Evolutionary conservation across 2,329 filamentous ascomycete species (phyloP), one percentile per base, ranked within the genome.

Genomic region (Exophiala xenobiotica): DNA sequence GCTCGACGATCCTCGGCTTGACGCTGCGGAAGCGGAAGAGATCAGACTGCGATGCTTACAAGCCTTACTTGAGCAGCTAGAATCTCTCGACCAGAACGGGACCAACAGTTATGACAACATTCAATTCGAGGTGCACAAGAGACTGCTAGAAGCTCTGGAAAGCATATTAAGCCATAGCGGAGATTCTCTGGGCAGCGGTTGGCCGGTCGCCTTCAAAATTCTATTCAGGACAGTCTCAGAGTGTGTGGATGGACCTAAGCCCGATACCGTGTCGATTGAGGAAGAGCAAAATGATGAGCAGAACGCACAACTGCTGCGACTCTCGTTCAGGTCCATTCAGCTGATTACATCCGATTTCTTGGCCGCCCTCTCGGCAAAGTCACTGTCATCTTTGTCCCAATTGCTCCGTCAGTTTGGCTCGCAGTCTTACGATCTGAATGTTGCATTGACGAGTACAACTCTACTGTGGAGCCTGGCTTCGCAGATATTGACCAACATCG

Each of bases 301-400:
- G 20, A 53, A 38, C 11, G 55, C 52, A 12, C 55, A 85, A 58
- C 79, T 97, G 18, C 87, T 96, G 45, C 82, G 90, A 55, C 86
- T 89, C 12, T 88, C 92, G 0, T 99, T 99, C 67, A 87, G 83
- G 58, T 95, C 91, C 2, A 75, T 95, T 9, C 90, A 97, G 67
- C 81, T 99, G 2, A 87, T 99, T 39, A 95, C 91, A 68, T 96
- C 93, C 0, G 93, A 99, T 68, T 99, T 99, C 64, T 72, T 99
- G 26, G 78, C 84, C 11, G 83, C 87, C 5, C 78, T 85, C 50
- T 87, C 82, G 39, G 83, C 81, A 66, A 80, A 76, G 43, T 96
- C 80, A 73, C 88, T 86, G 68, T 78, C 85, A 53, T 81, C 85
- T 52, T 79, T 99, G 12, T 84, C 97, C 55, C 87, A 95, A 71